A percentile compares a stretch with the other conserved stretches of the same genome.
Conservation (phyloP, 1,284 basidiomycete species). For the Hortiboletus rubellus region DNA sequence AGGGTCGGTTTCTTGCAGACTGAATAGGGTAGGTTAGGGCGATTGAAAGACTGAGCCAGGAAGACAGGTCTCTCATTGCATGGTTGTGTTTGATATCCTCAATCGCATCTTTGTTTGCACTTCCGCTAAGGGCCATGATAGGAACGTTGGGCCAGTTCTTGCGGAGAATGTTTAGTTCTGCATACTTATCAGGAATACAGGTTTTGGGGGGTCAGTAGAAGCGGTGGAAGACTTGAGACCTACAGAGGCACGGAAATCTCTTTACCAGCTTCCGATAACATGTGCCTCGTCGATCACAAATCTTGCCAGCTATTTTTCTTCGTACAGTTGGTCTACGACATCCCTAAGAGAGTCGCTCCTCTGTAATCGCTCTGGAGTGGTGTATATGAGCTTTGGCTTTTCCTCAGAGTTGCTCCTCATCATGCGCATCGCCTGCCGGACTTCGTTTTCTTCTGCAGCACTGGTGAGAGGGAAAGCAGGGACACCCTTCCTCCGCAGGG, state of each 20-base stretch:
- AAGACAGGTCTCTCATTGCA: conserved; percentile 56
- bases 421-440: conserved; percentile 42
- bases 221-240: conserved; percentile 27
- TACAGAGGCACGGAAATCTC: conserved; percentile 78
- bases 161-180: conserved; percentile 67
- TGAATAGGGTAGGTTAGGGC: conserved; percentile 85
- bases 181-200: conserved; percentile 51
- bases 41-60: conserved; percentile 88
- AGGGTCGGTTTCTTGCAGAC: conserved; percentile 58
- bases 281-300: conserved; percentile 98
- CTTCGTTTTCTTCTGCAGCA: conserved; percentile 55
- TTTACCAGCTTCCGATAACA: conserved; percentile 85
- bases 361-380: conserved; percentile 91
- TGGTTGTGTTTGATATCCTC: conserved; percentile 79
- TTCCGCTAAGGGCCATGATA: conserved; percentile 96
- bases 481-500: conserved; percentile 66
- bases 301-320: conserved; percentile 65
- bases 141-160: conserved; percentile 76
- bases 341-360: conserved; percentile 58
- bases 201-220: background rate
- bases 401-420: conserved; percentile 40
- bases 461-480: conserved; percentile 59
- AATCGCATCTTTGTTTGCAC: conserved; percentile 78
- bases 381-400: conserved; percentile 74
- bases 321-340: conserved; percentile 61